Base-by-base conservation (phyloP, 345 rosid genomes). In the Bretschneidera sinensis region DNA sequence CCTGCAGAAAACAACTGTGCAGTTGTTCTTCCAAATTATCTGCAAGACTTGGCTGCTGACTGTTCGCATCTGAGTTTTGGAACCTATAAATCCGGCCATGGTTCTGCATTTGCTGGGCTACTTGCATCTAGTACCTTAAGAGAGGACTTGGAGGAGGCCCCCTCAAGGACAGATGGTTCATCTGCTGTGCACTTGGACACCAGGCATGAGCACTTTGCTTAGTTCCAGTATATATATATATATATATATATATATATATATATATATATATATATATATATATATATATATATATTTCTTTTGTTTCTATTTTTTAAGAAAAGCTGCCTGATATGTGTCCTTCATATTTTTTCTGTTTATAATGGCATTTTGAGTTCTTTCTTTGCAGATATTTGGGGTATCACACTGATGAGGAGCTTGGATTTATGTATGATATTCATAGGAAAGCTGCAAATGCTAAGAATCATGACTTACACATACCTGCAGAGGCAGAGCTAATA, bases 21-120 rank as follows among this genome's bases (percentile, higher is more conserved):
- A 20, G 68, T 83, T 48, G 78, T 78, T 59, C 69, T 83, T 72
- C 88, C 88, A 28, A 55, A 61, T 57, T 34, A 71, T 76, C 57
- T 83, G 55, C 83, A 67, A 66, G 72, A 72, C 51, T 66, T 78
- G 21, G 74, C 77, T 39, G 75, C 78, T 28, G 85, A 74, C 54
- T 78, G 81, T 54, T 74, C 77, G 21, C 79, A 80, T 68, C 76
- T 83, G 69, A 83, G 70, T 70, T 80, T 83, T 54, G 85, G 88
- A 48, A 78, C 83, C 65, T 80, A 67, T 28, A 80, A 68, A 21
- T 62, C 81, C 45, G 69, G 76, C 48, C 50, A 35, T 18, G 55
- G 21, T 55, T 31, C 64, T 24, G 51, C 72, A 45, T 48, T 24
- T 28, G 39, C 73, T 21, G 43, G n/a, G 58, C 62, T 45, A 51